Evolutionary conservation across 192 early-diverging fungal species (phyloP), one percentile per base, ranked within the genome.

Genomic region (Podila verticillata): DNA sequence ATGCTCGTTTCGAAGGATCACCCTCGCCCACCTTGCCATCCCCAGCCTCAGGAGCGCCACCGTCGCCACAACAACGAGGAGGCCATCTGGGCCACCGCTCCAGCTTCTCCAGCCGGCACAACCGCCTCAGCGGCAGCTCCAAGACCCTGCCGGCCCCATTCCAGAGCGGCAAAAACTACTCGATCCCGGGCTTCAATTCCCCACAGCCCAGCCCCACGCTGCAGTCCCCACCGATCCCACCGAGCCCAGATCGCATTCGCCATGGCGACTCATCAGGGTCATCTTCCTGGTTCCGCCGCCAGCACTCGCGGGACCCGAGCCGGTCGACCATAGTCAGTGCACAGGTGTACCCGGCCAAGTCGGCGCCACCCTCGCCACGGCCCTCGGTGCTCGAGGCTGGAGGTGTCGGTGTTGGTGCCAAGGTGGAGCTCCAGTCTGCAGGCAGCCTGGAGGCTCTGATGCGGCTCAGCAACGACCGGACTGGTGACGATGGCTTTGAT

Each of bases 301-400:
- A 57, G 59, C 61, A 75, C 61, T 61, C 61, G 54, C 64, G 35
- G 57, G 34, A 73, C 49, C 61, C 70, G 66, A 62, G 68, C 44
- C 61, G 17, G 12, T 54, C 68, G 57, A 56, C 74, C 20, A 60
- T 68, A 63, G 48, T 56, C n/a, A 19, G 35, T 47, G 62, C 31
- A 20, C 30, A 19, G 36, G 34, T 61, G 22, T 48, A 44, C 24
- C 30, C 39, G 44, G 39, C 44, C 9, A 29, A 26, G n/a, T 61
- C 68, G 22, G 19, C n/a, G 5, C 58, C 58, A 0, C 68, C 57
- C 2, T 69, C 68, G 17, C 58, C 68, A 5, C 31, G 17, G 2
- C 68, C 57, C 3, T 30, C 39, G 0, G 17, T 57, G n/a, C 35
- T 57, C 10, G 68, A 69, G 44, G 24, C n/a, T 4, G 36, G 24